A percentile compares a stretch with the other conserved stretches of the same genome.
phyloP scores from a whole-genome alignment of 169 alveolate genomes.

The Cryptosporidium ryanae region DNA sequence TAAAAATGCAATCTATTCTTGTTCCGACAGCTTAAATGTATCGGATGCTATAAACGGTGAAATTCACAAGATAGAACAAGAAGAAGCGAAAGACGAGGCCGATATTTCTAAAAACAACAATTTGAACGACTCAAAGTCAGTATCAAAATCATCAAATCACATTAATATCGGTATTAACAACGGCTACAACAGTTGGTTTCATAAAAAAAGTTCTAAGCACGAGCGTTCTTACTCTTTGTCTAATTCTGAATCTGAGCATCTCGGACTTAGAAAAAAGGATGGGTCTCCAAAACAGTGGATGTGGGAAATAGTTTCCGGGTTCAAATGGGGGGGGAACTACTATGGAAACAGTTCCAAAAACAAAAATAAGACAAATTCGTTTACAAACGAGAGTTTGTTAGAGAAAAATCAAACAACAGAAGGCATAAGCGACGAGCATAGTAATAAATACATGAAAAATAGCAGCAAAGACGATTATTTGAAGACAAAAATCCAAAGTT shows the following conservation, averaged over 20 bases:
- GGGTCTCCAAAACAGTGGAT: slow-evolving; percentile 74
- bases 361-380: slow-evolving; percentile 28
- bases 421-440: background rate
- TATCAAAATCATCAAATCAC: no score
- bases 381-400: slow-evolving; percentile 3
- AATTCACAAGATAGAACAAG: slow-evolving; percentile 29
- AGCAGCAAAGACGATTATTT: background rate
- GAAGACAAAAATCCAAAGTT: slow-evolving; percentile 1
- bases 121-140: background rate
- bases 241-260: slow-evolving; percentile 42
- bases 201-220: slow-evolving; percentile 26
- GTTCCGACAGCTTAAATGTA: no score
- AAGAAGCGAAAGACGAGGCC: slow-evolving; percentile 8
- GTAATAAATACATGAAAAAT: background rate
- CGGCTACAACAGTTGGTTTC: slow-evolving; percentile 54
- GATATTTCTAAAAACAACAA: background rate
- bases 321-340: slow-evolving; percentile 48
- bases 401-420: background rate
- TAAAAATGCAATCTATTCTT: no score
- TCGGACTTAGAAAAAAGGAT: slow-evolving; percentile 35
- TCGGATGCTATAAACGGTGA: background rate
- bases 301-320: slow-evolving; percentile 71
- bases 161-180: background rate
- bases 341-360: background rate
- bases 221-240: slow-evolving; percentile 52